A percentile compares a stretch with the other conserved stretches of the same genome.
Evolutionary conservation across 768 basidiomycete species (phyloP).

Genomic region (Sporobolomyces roseus): DNA sequence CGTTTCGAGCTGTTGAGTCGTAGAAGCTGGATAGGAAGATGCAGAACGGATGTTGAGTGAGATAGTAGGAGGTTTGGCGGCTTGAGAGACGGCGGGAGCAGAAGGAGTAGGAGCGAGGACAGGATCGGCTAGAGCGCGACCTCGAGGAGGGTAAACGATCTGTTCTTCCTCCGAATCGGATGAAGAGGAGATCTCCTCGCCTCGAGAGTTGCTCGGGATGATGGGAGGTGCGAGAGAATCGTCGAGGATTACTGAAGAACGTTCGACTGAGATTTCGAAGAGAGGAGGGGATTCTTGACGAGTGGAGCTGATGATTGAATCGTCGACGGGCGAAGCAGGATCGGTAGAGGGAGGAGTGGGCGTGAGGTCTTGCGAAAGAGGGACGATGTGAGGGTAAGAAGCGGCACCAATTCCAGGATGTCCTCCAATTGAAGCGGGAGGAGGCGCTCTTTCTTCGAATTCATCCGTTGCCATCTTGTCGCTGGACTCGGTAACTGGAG

Average conservation of each 20-base stretch:
- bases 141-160: slow-evolving; percentile 20
- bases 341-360: background rate
- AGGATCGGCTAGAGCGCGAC: slow-evolving; percentile 22
- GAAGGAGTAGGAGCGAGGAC: slow-evolving; percentile 3
- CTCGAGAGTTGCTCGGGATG: background rate
- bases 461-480: background rate
- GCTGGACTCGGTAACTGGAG: background rate
- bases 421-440: no score
- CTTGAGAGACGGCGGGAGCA: background rate
- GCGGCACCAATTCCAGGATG: slow-evolving; percentile 26
- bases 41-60: background rate
- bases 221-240: background rate
- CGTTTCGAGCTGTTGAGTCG: background rate
- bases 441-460: no score
- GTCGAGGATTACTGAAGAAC: slow-evolving; percentile 3
- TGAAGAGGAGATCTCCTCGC: background rate
- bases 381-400: background rate
- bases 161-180: slow-evolving; percentile 16
- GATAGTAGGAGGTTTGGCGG: slow-evolving; percentile 1
- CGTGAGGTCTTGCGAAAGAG: background rate
- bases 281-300: background rate
- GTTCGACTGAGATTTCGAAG: slow-evolving; percentile 25
- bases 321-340: background rate
- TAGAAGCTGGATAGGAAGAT: background rate
- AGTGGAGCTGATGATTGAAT: background rate